A percentile compares a stretch with the other conserved stretches of the same genome.
Conservation (phyloP, 2,329 filamentous ascomycete genomes). For the Aotearoamyces nothofagi region DNA sequence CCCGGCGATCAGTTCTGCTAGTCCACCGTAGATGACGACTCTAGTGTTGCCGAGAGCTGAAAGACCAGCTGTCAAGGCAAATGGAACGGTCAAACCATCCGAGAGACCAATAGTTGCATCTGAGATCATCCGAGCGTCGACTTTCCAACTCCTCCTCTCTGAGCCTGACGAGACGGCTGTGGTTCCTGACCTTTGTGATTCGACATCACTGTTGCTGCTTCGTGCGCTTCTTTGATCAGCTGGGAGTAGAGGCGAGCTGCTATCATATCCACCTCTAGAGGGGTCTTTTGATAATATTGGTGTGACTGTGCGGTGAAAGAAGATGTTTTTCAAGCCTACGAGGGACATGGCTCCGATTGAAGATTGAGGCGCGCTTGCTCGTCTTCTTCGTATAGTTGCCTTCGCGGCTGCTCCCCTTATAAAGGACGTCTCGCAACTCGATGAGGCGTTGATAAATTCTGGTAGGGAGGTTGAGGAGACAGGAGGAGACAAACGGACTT, state of each 20-base stretch:
- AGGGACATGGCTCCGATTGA: conserved; percentile 19
- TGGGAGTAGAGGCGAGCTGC: too few species aligned
- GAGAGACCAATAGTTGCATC: conserved; percentile 46
- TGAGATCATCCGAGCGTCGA: conserved; percentile 22
- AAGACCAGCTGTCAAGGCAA: conserved; percentile 45
- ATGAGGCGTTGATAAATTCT: too few species aligned
- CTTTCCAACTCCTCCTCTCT: conserved; percentile 12
- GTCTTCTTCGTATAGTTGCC: too few species aligned
- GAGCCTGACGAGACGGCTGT: neutral
- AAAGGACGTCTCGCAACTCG: too few species aligned
- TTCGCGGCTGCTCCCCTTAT: too few species aligned
- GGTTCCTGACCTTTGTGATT: conserved; percentile 13
- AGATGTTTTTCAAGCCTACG: conserved; percentile 18
- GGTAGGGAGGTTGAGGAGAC: too few species aligned
- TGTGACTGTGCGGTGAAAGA: conserved; percentile 12
- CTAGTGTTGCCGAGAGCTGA: conserved; percentile 31
- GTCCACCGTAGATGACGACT: conserved; percentile 39
- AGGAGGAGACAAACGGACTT: too few species aligned
- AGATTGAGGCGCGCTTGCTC: too few species aligned
- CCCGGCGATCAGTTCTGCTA: conserved; percentile 45
- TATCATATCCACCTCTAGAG: neutral
- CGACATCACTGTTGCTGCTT: conserved; percentile 8
- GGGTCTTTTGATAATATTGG: conserved; percentile 3
- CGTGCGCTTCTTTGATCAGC: neutral
- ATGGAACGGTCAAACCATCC: conserved; percentile 47